Conservation (phyloP, 2,329 filamentous ascomycete species). For the Talaromyces marneffei region DNA sequence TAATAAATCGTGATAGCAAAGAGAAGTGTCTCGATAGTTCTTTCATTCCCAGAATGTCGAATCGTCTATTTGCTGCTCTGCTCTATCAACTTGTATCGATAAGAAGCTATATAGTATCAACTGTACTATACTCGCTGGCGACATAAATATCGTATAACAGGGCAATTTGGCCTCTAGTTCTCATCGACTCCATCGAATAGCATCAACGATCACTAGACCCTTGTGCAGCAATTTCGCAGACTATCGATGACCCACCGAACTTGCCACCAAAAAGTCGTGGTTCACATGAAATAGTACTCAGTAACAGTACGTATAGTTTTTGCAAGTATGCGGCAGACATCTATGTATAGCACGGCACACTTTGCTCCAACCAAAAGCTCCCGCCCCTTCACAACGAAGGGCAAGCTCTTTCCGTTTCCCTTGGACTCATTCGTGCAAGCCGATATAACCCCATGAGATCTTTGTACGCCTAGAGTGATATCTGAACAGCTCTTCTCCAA, state of each 20-base stretch:
- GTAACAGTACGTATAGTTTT: slow-evolving; percentile 8
- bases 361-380: background rate
- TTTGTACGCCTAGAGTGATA: background rate
- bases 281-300: slow-evolving; percentile 9
- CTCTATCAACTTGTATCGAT: slow-evolving; percentile 66
- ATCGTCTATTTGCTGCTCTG: slow-evolving; percentile 49
- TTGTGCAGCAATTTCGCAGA: slow-evolving; percentile 8
- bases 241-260: background rate
- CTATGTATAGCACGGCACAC: slow-evolving; percentile 11
- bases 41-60: slow-evolving; percentile 31
- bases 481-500: background rate
- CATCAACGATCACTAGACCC: slow-evolving; percentile 10
- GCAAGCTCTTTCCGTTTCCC: background rate
- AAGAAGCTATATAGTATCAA: slow-evolving; percentile 58
- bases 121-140: slow-evolving; percentile 42
- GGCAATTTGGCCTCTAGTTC: slow-evolving; percentile 22
- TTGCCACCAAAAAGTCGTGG: slow-evolving; percentile 5
- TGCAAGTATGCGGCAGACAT: slow-evolving; percentile 4
- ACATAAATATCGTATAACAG: slow-evolving; percentile 29
- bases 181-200: slow-evolving; percentile 20
- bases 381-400: background rate
- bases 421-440: background rate
- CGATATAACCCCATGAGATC: background rate
- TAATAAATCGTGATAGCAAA: slow-evolving; percentile 63
- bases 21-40: slow-evolving; percentile 48